phyloP scores from a whole-genome alignment of 2,329 filamentous ascomycete genomes.

The Phaeosphaeriaceae sp. region DNA sequence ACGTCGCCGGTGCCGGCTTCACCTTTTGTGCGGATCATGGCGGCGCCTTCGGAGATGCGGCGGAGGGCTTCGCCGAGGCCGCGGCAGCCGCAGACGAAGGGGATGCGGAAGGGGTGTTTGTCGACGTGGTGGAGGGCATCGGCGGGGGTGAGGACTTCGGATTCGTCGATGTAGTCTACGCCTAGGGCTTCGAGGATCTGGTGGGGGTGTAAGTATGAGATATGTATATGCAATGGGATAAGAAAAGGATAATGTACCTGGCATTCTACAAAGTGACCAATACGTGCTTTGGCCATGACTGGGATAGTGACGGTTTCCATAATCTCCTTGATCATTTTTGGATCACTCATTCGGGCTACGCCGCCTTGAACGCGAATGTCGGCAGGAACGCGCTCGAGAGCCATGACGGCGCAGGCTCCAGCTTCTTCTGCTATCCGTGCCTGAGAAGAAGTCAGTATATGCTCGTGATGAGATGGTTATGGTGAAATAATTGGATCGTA shows the following conservation, averaged over 20 bases:
- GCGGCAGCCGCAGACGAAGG: slow-evolving; percentile 96
- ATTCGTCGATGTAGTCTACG: slow-evolving; percentile 98
- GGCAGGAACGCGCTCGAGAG: slow-evolving; percentile 93
- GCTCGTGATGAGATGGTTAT: not conserved
- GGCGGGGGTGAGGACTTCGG: slow-evolving; percentile 94
- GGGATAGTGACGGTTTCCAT: slow-evolving; percentile 94
- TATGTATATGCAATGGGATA: not conserved
- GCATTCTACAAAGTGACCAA: slow-evolving; percentile 97
- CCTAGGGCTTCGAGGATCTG: slow-evolving; percentile 93
- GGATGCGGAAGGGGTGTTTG: slow-evolving; percentile 80
- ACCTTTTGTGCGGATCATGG: slow-evolving; percentile 99
- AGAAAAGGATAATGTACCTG: slow-evolving; percentile 59
- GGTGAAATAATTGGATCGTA: slow-evolving; percentile 44
- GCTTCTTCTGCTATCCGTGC: slow-evolving; percentile 97
- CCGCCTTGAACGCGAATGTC: slow-evolving; percentile 93
- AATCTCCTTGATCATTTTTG: slow-evolving; percentile 91
- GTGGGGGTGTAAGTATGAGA: not conserved
- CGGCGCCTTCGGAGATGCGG: slow-evolving; percentile 89
- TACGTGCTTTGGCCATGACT: slow-evolving; percentile 98
- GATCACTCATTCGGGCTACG: slow-evolving; percentile 96
- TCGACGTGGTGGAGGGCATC: slow-evolving; percentile 91
- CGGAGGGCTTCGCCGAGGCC: slow-evolving; percentile 93
- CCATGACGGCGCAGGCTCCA: slow-evolving; percentile 96
- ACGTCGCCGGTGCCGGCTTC: slow-evolving; percentile 98
- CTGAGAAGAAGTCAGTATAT: slow-evolving; percentile 50